phyloP scores from a whole-genome alignment of 1,284 basidiomycete species.

The Tilletiaria anomala region DNA sequence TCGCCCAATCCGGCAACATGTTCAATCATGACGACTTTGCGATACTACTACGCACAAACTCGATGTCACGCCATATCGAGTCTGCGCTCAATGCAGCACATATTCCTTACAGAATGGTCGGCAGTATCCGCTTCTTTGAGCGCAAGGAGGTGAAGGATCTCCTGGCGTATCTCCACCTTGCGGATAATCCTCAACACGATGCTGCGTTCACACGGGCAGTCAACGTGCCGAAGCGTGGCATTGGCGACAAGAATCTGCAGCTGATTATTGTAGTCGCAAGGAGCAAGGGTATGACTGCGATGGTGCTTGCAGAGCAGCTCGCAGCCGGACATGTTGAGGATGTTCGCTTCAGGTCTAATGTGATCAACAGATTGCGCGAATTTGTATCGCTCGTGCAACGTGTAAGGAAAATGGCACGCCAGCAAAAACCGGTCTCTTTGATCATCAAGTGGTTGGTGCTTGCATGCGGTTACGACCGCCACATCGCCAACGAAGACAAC shows the following conservation, averaged over 20 bases:
- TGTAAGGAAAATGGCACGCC: background rate
- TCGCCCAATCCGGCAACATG: conserved; percentile 58
- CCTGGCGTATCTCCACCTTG: conserved; percentile 56
- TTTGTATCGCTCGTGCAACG: background rate
- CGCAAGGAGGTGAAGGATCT: conserved; percentile 63
- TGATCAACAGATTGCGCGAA: background rate
- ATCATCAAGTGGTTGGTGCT: background rate
- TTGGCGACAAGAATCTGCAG: conserved; percentile 66
- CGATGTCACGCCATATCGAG: conserved; percentile 65
- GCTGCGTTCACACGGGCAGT: conserved; percentile 59
- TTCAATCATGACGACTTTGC: conserved; percentile 54
- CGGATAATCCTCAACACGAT: conserved; percentile 62
- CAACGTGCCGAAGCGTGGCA: conserved; percentile 58
- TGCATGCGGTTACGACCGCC: background rate
- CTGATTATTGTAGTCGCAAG: conserved; percentile 51
- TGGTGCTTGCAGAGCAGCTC: conserved; percentile 45
- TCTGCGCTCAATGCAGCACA: conserved; percentile 59
- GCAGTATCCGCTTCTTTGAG: conserved; percentile 76
- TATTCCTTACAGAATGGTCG: conserved; percentile 63
- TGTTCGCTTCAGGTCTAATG: background rate
- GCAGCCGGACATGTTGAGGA: background rate
- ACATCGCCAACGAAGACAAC: background rate
- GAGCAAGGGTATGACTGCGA: conserved; percentile 47
- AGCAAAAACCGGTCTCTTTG: background rate
- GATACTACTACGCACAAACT: conserved; percentile 61